Percentiles rank a stretch among this genome's conserved stretches.
Conservation (phyloP, 495 filamentous ascomycete species). For the Cudoniella acicularis region DNA sequence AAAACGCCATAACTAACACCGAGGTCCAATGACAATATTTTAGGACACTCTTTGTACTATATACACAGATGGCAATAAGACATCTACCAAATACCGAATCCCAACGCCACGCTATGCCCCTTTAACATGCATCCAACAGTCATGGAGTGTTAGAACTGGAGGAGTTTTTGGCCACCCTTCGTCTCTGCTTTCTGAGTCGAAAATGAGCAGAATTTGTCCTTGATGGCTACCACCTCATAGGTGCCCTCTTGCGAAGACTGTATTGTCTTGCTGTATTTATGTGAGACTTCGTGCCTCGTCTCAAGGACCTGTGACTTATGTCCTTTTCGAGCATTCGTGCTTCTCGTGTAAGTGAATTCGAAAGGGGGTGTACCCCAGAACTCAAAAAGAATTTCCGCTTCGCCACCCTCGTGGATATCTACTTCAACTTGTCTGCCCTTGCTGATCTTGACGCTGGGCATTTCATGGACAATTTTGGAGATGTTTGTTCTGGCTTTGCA, state of each 20-base stretch:
- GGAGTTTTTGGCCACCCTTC: conserved; percentile 37
- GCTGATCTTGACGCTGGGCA: conserved; percentile 86
- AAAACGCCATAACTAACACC: not conserved
- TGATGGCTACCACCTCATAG: conserved; percentile 94
- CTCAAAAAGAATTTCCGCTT: conserved; percentile 87
- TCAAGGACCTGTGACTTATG: conserved; percentile 77
- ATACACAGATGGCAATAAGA: not conserved
- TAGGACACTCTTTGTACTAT: not conserved
- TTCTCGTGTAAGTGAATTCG: conserved; percentile 94
- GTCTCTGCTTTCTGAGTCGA: conserved; percentile 55
- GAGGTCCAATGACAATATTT: not conserved
- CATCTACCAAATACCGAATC: not conserved
- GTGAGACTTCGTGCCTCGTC: conserved; percentile 78
- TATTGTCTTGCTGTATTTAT: conserved; percentile 75
- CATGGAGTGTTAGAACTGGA: conserved; percentile 15
- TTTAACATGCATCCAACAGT: not conserved
- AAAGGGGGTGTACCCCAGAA: conserved; percentile 96
- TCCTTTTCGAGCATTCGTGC: conserved; percentile 74
- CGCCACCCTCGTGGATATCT: conserved; percentile 94
- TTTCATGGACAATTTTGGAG: conserved; percentile 77
- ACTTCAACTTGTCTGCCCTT: conserved; percentile 72
- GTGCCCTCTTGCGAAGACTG: conserved; percentile 87
- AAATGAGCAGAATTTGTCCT: conserved; percentile 85
- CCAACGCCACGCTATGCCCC: conserved; percentile 26
- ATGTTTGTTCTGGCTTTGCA: conserved; percentile 77